Evolutionary conservation across 2,329 filamentous ascomycete genomes (phyloP), one percentile per base, ranked within the genome.

Genomic region (Bimuria novae-zelandiae): DNA sequence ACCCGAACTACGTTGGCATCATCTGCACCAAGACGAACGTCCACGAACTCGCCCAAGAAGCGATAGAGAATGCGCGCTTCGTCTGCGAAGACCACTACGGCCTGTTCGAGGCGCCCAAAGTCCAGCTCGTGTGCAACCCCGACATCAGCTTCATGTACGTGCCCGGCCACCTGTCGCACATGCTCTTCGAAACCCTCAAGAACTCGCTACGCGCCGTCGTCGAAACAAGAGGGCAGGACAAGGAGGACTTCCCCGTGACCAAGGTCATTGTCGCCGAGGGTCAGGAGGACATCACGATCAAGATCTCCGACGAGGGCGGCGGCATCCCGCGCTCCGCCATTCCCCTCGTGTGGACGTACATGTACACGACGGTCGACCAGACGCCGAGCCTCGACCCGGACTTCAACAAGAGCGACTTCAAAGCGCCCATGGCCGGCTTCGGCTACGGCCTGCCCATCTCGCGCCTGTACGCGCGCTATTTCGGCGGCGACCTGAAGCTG

Each of bases 11-110:
- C 70, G 94, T 99, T 63, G 94, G 94, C 59, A 97, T 99, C 63
- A 99, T 99, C 70, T 99, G 94, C 80, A 99, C 94, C 55, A 96
- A 95, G 79, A 97, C 94, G 22, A 99, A 97, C 67, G 93, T 99
- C 33, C 87, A 87, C 53, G 94, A 99, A 64, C 85, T 99, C 43
- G 94, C 94, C 3, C 88, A 96, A 70, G 94, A 99, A 77, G 94
- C 94, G 55, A 97, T 99, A 68, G 94, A 97, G 71, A 99, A 99
- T 68, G 94, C 94, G 36, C 87, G 94, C n/a, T 99, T 97, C 69
- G 94, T 99, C 29, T 99, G 94, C 72, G 94, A 99, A 75, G 94
- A 97, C 72, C 93, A 97, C 77, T 99, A 97, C 71, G 94, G 94
- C 56, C 81, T 99, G 10, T 99, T 97, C 68, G 93, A 97, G 71